Evolutionary conservation across 1,284 basidiomycete species (phyloP).

Genomic region (Microbotryum saponariae): DNA sequence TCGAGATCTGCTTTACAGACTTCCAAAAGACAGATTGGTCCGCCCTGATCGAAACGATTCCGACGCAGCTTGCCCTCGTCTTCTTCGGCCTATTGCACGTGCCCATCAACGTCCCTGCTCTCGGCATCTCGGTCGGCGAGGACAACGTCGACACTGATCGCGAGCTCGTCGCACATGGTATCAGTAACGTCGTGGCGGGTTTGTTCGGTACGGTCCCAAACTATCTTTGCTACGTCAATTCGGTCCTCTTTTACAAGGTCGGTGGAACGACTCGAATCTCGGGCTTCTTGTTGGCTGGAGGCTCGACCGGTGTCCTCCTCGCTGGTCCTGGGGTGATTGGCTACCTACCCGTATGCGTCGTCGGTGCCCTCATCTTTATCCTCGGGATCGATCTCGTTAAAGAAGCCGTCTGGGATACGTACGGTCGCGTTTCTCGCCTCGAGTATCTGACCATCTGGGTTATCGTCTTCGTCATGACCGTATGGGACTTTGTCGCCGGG

Average conservation of each 20-base stretch:
- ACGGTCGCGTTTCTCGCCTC: constrained; percentile 61
- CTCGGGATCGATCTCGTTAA: constrained; percentile 90
- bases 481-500: constrained; percentile 88
- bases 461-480: constrained; percentile 70
- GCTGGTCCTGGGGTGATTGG: constrained; percentile 79
- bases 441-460: constrained; percentile 51
- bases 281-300: constrained; percentile 74
- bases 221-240: constrained; percentile 64
- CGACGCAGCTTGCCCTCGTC: constrained; percentile 48
- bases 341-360: constrained; percentile 56
- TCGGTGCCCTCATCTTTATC: constrained; percentile 83
- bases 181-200: constrained; percentile 80
- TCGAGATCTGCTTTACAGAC: constrained; percentile 45
- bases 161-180: constrained; percentile 86
- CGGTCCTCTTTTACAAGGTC: constrained; percentile 86
- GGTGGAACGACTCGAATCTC: constrained; percentile 79
- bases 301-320: constrained; percentile 65
- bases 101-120: constrained; percentile 78
- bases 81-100: constrained; percentile 94
- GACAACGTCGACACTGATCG: constrained; percentile 86
- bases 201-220: constrained; percentile 62
- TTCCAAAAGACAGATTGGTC: constrained; percentile 55
- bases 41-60: constrained; percentile 43
- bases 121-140: constrained; percentile 85
- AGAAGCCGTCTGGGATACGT: constrained; percentile 92